Conservation (phyloP, 345 rosid genomes). For the Pelargonium nanum region DNA sequence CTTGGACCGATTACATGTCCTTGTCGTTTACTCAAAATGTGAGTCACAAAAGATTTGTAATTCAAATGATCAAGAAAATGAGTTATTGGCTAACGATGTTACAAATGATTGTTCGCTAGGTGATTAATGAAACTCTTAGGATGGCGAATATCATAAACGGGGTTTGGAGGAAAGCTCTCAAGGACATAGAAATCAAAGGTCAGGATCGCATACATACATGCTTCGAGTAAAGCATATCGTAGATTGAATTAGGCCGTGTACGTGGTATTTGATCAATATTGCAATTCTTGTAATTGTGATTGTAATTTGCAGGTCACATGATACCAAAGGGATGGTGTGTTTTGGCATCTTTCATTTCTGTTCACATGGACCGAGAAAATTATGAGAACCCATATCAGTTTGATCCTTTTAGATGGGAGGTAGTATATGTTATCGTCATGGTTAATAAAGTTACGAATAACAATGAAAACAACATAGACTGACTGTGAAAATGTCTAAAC, state of each 20-base stretch:
- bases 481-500: no score
- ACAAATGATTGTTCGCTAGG: slow-evolving; percentile 30
- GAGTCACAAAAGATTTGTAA: no score
- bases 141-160: slow-evolving; percentile 82
- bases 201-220: background rate
- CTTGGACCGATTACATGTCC: slow-evolving; percentile 79
- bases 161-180: slow-evolving; percentile 87
- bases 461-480: no score
- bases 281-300: background rate
- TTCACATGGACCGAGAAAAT: slow-evolving; percentile 81
- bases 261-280: background rate
- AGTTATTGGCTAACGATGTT: no score
- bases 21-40: slow-evolving; percentile 89
- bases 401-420: slow-evolving; percentile 99
- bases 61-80: no score
- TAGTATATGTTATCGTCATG: slow-evolving; percentile 7
- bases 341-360: slow-evolving; percentile 68
- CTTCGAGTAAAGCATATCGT: no score
- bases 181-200: slow-evolving; percentile 86
- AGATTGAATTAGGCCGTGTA: background rate
- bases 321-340: slow-evolving; percentile 96
- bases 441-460: no score
- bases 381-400: slow-evolving; percentile 68
- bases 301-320: slow-evolving; percentile 49
- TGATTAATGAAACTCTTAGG: slow-evolving; percentile 86